A percentile compares a stretch with the other conserved stretches of the same genome.
Evolutionary conservation across 192 early-diverging fungal species (phyloP).

Genomic region (Coemansia sp.): DNA sequence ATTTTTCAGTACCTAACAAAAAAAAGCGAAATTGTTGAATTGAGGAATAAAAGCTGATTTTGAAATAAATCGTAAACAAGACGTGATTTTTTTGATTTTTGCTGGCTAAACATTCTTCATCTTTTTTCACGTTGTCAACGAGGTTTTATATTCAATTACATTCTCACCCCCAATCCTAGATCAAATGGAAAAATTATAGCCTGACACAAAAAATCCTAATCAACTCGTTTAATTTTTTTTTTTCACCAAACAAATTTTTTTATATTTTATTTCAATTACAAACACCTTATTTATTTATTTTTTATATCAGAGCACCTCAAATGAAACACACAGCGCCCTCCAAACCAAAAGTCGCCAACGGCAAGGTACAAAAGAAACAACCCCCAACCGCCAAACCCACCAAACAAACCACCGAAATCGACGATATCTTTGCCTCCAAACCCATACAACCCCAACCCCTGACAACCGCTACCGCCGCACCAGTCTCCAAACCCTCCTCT

Average conservation of each 20-base stretch:
- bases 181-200: background rate
- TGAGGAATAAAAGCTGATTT: too few relatives aligned
- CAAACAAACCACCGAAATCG: conserved; percentile 28
- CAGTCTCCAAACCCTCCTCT: background rate
- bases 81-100: background rate
- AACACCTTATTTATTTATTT: too few relatives aligned
- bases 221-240: background rate
- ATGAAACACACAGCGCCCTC: background rate
- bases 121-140: background rate
- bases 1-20: background rate
- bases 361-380: background rate
- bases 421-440: conserved; percentile 40
- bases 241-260: background rate
- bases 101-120: background rate
- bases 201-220: background rate
- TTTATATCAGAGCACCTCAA: background rate
- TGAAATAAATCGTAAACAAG: too few relatives aligned
- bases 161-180: background rate
- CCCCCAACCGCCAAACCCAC: background rate
- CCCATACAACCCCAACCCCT: background rate
- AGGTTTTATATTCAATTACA: background rate
- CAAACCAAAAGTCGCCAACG: background rate
- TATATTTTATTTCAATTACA: background rate
- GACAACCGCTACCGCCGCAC: conserved; percentile 3
- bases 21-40: background rate